Evolutionary conservation across 2,329 filamentous ascomycete genomes (phyloP).

Genomic region (Penicillium sp.): DNA sequence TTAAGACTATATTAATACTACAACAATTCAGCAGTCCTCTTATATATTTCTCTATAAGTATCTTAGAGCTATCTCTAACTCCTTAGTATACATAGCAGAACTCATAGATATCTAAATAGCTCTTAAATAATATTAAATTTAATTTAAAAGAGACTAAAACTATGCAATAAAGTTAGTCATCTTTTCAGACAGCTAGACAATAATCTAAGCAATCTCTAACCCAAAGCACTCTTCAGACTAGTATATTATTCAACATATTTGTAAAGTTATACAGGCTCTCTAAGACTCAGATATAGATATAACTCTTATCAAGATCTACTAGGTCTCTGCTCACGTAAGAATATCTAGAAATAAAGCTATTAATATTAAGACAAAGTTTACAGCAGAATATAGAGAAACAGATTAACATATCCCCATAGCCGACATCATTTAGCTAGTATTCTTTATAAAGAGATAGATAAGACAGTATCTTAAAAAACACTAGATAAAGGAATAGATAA

Average conservation of each 20-base stretch:
- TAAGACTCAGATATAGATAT: neutral
- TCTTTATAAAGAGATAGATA: too few species aligned
- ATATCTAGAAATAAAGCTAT: neutral
- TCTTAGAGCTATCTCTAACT: neutral
- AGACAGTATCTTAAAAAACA: too few species aligned
- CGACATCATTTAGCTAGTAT: too few species aligned
- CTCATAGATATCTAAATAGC: conserved; percentile 3
- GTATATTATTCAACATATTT: neutral
- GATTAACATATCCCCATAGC: too few species aligned
- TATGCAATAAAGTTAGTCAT: too few species aligned
- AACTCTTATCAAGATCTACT: neutral
- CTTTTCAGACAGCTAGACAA: conserved; percentile 12
- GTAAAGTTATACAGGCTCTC: neutral
- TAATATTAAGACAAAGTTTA: neutral
- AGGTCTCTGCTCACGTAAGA: conserved; percentile 9
- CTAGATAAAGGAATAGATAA: too few species aligned
- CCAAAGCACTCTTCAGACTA: conserved; percentile 9
- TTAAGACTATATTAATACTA: neutral
- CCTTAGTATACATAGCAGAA: conserved; percentile 2
- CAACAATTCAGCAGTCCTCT: too few species aligned
- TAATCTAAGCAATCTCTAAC: conserved; percentile 9
- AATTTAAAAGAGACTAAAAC: too few species aligned
- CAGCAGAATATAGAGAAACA: neutral
- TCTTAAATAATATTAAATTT: too few species aligned
- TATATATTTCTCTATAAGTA: neutral